Conservation (phyloP, 106 monocot genomes). For the Apostasia ramifera region DNA sequence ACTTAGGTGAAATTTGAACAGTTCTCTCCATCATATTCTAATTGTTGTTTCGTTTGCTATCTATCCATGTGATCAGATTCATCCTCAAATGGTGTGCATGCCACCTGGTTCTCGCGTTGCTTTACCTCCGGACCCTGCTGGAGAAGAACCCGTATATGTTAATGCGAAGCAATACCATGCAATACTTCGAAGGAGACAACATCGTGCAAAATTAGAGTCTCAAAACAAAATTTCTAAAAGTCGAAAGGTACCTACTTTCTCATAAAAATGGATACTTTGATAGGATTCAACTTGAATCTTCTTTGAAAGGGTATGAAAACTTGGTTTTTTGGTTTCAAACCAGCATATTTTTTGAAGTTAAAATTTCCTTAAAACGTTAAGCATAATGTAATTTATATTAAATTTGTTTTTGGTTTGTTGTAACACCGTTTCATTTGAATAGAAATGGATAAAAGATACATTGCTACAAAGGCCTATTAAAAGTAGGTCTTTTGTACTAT, state of each 20-base stretch:
- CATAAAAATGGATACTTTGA: neutral
- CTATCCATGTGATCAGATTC: slow-evolving; percentile 22
- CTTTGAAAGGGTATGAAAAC: neutral
- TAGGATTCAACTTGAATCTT: too few species aligned
- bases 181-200: slow-evolving; percentile 62
- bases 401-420: too few species aligned
- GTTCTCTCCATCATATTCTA: too few species aligned
- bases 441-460: too few species aligned
- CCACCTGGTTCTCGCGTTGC: slow-evolving; percentile 33
- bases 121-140: slow-evolving; percentile 35
- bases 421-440: too few species aligned
- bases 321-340: too few species aligned
- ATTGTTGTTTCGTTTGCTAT: neutral
- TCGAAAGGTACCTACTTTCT: slow-evolving; percentile 40
- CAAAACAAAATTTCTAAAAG: slow-evolving; percentile 53
- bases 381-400: too few species aligned
- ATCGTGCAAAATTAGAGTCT: slow-evolving; percentile 67
- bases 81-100: slow-evolving; percentile 35
- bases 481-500: too few species aligned
- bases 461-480: too few species aligned
- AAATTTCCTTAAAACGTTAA: too few species aligned
- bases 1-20: too few species aligned
- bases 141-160: slow-evolving; percentile 67
- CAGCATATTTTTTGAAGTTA: too few species aligned
- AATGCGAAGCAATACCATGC: slow-evolving; percentile 76